Percentiles rank a stretch among this genome's conserved stretches.
Conservation (phyloP, 129 eudicot genomes). For the Tagetes patula region DNA sequence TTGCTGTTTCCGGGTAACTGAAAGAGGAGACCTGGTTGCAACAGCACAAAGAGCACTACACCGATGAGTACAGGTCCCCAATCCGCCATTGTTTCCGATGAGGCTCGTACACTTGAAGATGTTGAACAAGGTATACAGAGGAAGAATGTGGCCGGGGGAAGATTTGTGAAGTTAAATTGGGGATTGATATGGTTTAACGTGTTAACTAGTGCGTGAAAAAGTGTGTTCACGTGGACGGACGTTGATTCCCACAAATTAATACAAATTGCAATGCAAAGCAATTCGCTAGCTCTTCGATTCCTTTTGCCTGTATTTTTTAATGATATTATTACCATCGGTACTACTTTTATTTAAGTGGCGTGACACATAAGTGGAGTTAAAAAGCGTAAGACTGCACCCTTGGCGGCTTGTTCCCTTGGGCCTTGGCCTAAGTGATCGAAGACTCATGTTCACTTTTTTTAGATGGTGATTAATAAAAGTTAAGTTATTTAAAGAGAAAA, state of each 20-base stretch:
- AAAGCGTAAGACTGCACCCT: too few relatives aligned
- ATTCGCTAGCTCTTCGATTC: background rate
- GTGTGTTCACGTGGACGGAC: slow-evolving; percentile 34
- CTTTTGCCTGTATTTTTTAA: background rate
- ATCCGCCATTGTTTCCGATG: slow-evolving; percentile 56
- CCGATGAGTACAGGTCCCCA: slow-evolving; percentile 92
- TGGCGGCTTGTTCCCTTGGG: too few relatives aligned
- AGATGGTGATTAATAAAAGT: too few relatives aligned
- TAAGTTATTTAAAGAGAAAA: too few relatives aligned
- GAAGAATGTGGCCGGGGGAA: background rate
- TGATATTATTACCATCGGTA: too few relatives aligned
- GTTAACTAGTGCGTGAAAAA: slow-evolving; percentile 6
- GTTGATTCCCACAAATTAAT: slow-evolving; percentile 1
- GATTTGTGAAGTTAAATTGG: background rate
- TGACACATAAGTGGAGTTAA: too few relatives aligned
- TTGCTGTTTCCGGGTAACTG: slow-evolving; percentile 79
- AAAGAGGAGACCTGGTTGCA: slow-evolving; percentile 78
- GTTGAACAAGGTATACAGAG: background rate
- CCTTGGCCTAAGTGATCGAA: too few relatives aligned
- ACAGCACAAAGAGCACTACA: slow-evolving; percentile 69
- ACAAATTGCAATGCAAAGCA: background rate
- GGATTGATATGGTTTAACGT: background rate
- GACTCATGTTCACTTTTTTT: too few relatives aligned
- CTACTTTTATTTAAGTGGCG: too few relatives aligned
- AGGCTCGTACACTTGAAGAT: background rate